Evolutionary conservation across 2,329 filamentous ascomycete genomes (phyloP).

Genomic region (Beauveria varroae): DNA sequence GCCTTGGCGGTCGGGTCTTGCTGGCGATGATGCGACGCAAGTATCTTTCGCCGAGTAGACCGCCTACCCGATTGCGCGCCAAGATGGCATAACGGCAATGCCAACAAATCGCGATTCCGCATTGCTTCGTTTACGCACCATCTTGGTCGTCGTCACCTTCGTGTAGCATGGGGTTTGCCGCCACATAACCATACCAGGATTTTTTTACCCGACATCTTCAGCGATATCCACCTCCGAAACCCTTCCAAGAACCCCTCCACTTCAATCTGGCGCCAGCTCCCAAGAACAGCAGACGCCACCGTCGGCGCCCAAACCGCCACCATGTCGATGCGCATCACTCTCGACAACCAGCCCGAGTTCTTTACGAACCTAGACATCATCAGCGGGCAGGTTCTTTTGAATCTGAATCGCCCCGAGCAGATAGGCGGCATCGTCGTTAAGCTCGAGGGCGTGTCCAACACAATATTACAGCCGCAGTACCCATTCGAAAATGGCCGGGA

Average conservation of each 20-base stretch:
- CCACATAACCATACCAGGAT: background rate
- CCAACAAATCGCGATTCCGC: background rate
- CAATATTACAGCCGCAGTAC: conserved; percentile 49
- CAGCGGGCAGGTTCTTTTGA: conserved; percentile 51
- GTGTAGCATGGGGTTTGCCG: background rate
- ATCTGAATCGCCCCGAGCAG: conserved; percentile 57
- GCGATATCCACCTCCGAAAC: background rate
- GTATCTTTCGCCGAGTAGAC: background rate
- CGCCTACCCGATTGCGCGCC: conserved; percentile 2
- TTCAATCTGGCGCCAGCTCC: background rate
- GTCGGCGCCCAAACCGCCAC: conserved; percentile 17
- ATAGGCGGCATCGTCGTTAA: conserved; percentile 72
- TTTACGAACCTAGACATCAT: conserved; percentile 76
- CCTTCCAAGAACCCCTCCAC: background rate
- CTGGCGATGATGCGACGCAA: conserved; percentile 4
- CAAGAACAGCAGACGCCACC: background rate
- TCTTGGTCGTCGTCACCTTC: background rate
- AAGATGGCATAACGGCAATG: background rate
- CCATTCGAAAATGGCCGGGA: conserved; percentile 31
- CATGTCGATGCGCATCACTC: conserved; percentile 61
- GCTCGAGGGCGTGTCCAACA: conserved; percentile 71
- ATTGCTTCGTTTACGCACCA: background rate
- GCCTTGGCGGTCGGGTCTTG: background rate
- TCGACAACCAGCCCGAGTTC: conserved; percentile 61
- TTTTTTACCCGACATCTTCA: background rate